phyloP scores from a whole-genome alignment of 345 rosid species.

The Theobroma cacao region DNA sequence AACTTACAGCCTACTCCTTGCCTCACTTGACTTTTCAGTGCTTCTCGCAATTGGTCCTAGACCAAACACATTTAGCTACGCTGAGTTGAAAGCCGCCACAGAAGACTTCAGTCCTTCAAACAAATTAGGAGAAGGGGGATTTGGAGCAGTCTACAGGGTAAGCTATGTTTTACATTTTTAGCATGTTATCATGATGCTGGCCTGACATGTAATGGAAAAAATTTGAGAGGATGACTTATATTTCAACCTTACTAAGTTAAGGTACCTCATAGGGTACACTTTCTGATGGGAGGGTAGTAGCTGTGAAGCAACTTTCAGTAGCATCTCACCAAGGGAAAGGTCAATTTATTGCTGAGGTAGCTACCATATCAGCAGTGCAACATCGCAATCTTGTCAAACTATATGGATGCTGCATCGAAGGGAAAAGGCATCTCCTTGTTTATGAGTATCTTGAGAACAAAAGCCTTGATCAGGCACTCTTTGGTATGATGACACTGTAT shows the following conservation, averaged over 20 bases:
- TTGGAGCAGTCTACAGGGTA: slow-evolving; percentile 43
- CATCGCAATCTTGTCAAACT: slow-evolving; percentile 71
- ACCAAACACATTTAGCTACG: slow-evolving; percentile 33
- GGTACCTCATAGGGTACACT: slow-evolving; percentile 28
- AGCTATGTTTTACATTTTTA: background rate
- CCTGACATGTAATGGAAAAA: background rate
- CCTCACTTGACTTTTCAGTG: background rate
- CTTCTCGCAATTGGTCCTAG: slow-evolving; percentile 24
- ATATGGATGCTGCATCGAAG: slow-evolving; percentile 71
- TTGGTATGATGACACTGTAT: slow-evolving; percentile 32
- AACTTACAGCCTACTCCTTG: background rate
- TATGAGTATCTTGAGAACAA: slow-evolving; percentile 71
- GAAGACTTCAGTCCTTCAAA: slow-evolving; percentile 30
- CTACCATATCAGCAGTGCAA: slow-evolving; percentile 48
- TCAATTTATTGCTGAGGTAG: slow-evolving; percentile 37
- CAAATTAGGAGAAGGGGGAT: slow-evolving; percentile 44
- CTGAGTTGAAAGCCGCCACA: slow-evolving; percentile 35
- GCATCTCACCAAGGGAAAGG: slow-evolving; percentile 41
- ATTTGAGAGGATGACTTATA: background rate
- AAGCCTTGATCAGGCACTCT: slow-evolving; percentile 73
- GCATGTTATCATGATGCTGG: too few relatives aligned
- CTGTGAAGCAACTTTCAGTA: slow-evolving; percentile 39
- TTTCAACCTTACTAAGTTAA: background rate
- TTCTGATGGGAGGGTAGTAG: slow-evolving; percentile 35
- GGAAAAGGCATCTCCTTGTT: slow-evolving; percentile 58